phyloP scores from a whole-genome alignment of 1,284 basidiomycete species.

The Ustilago loliicola region DNA sequence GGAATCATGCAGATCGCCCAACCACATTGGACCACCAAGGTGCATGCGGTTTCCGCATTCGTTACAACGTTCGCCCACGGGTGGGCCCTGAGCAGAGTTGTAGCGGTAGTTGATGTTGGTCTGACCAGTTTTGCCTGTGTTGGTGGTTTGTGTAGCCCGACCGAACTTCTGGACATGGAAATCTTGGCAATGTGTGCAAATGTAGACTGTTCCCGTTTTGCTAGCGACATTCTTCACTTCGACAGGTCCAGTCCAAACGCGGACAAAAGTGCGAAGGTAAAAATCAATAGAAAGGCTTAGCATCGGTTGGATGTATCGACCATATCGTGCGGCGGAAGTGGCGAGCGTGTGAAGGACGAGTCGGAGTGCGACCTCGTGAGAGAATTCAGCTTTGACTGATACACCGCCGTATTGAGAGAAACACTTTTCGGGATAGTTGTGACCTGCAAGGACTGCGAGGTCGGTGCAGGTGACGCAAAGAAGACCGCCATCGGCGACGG shows the following conservation, averaged over 20 bases:
- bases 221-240: slow-evolving; percentile 83
- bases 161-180: slow-evolving; percentile 62
- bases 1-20: slow-evolving; percentile 84
- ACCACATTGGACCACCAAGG: slow-evolving; percentile 95
- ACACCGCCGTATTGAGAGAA: slow-evolving; percentile 84
- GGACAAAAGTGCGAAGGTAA: slow-evolving; percentile 92
- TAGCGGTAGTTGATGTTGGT: slow-evolving; percentile 74
- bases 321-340: slow-evolving; percentile 89
- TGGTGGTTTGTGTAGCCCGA: slow-evolving; percentile 39
- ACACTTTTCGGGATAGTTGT: slow-evolving; percentile 88
- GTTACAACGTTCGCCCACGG: slow-evolving; percentile 78
- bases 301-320: slow-evolving; percentile 90
- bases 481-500: slow-evolving; percentile 83
- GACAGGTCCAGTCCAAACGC: slow-evolving; percentile 81
- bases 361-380: slow-evolving; percentile 77
- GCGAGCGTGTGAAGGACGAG: slow-evolving; percentile 88
- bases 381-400: slow-evolving; percentile 90
- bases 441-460: slow-evolving; percentile 90
- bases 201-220: slow-evolving; percentile 64
- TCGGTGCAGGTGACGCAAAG: slow-evolving; percentile 98
- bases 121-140: slow-evolving; percentile 54
- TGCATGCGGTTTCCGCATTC: slow-evolving; percentile 77
- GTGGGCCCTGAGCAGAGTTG: slow-evolving; percentile 77
- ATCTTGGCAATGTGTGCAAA: slow-evolving; percentile 63
- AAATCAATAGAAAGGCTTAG: slow-evolving; percentile 96